Evolutionary conservation across 1,284 basidiomycete genomes (phyloP).

Genomic region (Pterulicium gracile): DNA sequence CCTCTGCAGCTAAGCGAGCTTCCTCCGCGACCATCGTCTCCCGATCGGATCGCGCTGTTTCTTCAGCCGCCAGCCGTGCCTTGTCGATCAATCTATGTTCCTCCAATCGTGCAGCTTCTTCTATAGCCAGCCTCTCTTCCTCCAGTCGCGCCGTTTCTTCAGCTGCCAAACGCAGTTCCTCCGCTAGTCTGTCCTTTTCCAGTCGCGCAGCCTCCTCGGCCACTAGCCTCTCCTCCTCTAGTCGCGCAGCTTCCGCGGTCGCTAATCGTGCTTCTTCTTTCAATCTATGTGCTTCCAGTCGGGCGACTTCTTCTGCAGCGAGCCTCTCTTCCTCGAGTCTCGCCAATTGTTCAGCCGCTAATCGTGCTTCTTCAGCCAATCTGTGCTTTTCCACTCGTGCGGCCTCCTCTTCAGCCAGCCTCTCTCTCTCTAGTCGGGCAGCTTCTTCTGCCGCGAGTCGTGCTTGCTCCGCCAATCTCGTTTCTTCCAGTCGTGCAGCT

Average conservation of each 20-base stretch:
- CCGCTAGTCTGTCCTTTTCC: slow-evolving; percentile 22
- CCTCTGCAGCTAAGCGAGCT: slow-evolving; percentile 13
- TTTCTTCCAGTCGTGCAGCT: slow-evolving; percentile 15
- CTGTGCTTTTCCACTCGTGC: slow-evolving; percentile 3
- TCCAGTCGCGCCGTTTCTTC: background rate
- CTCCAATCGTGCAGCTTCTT: slow-evolving; percentile 14
- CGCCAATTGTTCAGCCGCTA: slow-evolving; percentile 17
- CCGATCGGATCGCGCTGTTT: slow-evolving; percentile 16
- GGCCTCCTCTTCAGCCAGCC: slow-evolving; percentile 12
- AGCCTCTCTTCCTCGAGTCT: slow-evolving; percentile 18
- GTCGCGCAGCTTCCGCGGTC: slow-evolving; percentile 5
- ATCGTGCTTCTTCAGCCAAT: slow-evolving; percentile 13
- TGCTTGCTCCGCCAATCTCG: slow-evolving; percentile 13
- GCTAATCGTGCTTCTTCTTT: background rate
- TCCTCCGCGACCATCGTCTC: slow-evolving; percentile 13
- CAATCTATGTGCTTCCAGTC: slow-evolving; percentile 17
- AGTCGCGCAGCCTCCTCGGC: slow-evolving; percentile 23
- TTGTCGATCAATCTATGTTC: slow-evolving; percentile 22
- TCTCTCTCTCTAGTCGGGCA: slow-evolving; percentile 16
- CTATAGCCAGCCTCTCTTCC: too few species aligned
- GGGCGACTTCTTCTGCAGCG: slow-evolving; percentile 20
- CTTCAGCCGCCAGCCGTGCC: slow-evolving; percentile 15
- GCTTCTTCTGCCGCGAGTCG: slow-evolving; percentile 14
- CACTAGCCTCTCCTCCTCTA: slow-evolving; percentile 22
- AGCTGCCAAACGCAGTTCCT: slow-evolving; percentile 9